Base-by-base conservation (phyloP, 179 eudicot species). In the Spinacia oleracea region DNA sequence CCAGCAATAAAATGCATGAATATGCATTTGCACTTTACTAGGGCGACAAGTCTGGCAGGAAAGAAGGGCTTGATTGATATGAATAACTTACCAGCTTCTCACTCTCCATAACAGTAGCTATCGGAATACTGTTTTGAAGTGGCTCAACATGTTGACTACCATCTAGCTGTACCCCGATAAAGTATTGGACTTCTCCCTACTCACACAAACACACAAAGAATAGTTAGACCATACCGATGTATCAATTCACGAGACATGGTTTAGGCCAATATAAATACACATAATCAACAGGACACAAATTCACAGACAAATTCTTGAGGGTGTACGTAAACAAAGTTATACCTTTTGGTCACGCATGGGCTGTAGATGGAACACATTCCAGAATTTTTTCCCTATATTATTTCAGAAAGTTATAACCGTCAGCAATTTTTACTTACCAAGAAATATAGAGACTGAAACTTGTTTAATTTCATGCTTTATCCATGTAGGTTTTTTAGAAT, bases 291-390 rank as follows among this genome's bases (percentile, higher is more conserved):
- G 40, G 70, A 71, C 8, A 60, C 43, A 70, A 70, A 48, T 63
- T 67, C 4, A 25, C 35, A 35, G n/a, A 67, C 50, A 43, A 70
- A 14, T 21, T 60, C 12, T 73, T 73, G 55, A 55, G 35, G 67
- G 18, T 64, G 8, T n/a, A n/a, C n/a, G 16, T 65, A n/a, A 51
- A 67, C 42, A 64, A 6, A 38, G 53, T 51, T 35, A 29, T 86
- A 96, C 99, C 98, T 94, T 96, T 75, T 94, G 97, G 79, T 96
- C 99, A 87, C 99, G 99, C 98, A 94, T 96, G 77, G 99, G 99
- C 89, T 96, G 98, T 77, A 96, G 84, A 89, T 96, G 99, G 81
- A 96, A 96, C 85, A 96, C 86, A 80, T 96, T 96, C 99, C 99
- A 96, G 84, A 96, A 96, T 80, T 96, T 96, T 82, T 94, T 94